Base-by-base conservation (phyloP, 108 stramenopile species). In the Cyclotella cryptica region DNA sequence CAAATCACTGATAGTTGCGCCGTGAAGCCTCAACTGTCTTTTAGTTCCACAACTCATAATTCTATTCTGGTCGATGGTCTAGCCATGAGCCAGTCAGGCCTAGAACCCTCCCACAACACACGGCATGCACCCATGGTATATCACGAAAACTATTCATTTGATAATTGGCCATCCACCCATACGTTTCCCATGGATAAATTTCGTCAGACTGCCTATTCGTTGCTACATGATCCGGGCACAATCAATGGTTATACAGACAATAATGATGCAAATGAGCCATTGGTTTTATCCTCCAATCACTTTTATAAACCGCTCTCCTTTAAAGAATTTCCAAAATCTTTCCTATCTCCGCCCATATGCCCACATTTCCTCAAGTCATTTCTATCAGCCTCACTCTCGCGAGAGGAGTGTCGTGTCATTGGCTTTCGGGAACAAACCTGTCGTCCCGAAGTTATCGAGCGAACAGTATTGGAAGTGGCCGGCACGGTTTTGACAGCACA, bases 141-240 rank as follows among this genome's bases (percentile, higher is more conserved):
- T 78, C 91, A 92, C 63, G 87, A 87, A 67, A 61, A 79, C 19
- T 92, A 92, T 54, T 92, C 91, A 3, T 85, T 75, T 80, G 59
- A 59, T 0, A 80, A 85, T 54, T 92, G 91, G 91, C 91, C 91
- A 15, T 18, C 45, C 15, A 70, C 81, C 4, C 88, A 92, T 62
- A 90, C 91, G 1, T 92, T 92, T 78, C 91, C 91, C 18, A 85
- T 85, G 84, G 74, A 65, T 26, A 90, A 90, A 77, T 90, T 90
- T 63, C 69, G 74, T 40, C 65, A 80, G 10, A 77, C 87, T 29
- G 86, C 86, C 21, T 51, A 77, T 64, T 83, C 88, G 0, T 46
- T 90, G 21, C 60, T 86, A 45, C 58, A 69, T 41, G 77, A 83
- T 46, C 26, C 42, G 12, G 77, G 71, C 51, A 68, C 61, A 18